A percentile compares a stretch with the other conserved stretches of the same genome.
These are phyloP conservation scores for Groenewaldozyma auringiensis DNA, from an alignment of 1,139 yeast genomes.

Conservation along the genomic window DNA sequence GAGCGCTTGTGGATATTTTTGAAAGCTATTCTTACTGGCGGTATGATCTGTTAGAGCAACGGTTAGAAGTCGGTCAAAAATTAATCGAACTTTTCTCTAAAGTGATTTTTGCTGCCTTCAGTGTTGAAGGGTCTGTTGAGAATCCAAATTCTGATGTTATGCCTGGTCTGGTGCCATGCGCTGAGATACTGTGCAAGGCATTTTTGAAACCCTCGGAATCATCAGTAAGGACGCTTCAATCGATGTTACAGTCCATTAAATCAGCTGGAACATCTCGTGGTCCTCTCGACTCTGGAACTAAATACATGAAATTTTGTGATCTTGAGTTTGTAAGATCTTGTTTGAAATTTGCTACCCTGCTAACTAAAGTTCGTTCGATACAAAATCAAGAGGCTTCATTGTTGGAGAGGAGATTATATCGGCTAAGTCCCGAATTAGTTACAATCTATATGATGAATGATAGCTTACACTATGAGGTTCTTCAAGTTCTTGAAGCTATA, in stretches of 20 bases:
- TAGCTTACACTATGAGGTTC: slow-evolving; percentile 43
- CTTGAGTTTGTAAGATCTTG: slow-evolving; percentile 31
- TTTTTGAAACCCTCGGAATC: slow-evolving; percentile 49
- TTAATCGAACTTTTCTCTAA: slow-evolving; percentile 50
- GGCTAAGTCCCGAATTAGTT: slow-evolving; percentile 50
- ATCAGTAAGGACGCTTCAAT: slow-evolving; percentile 50
- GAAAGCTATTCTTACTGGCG: slow-evolving; percentile 72
- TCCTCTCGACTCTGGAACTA: slow-evolving; percentile 39
- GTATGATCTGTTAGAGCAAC: slow-evolving; percentile 49
- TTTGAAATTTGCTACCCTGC: slow-evolving; percentile 37
- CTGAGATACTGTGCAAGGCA: slow-evolving; percentile 44
- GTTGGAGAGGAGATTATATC: slow-evolving; percentile 55
- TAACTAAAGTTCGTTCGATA: slow-evolving; percentile 49
- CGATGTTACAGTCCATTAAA: slow-evolving; percentile 48
- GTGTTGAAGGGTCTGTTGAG: slow-evolving; percentile 40
- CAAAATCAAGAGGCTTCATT: slow-evolving; percentile 45
- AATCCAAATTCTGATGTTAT: slow-evolving; percentile 24
- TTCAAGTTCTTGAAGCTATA: slow-evolving; percentile 54
- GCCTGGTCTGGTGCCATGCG: slow-evolving; percentile 43
- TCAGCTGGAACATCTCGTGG: slow-evolving; percentile 36
- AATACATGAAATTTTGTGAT: slow-evolving; percentile 22
- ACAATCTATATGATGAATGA: slow-evolving; percentile 48
- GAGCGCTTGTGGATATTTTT: slow-evolving; percentile 56
- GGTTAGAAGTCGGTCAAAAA: slow-evolving; percentile 53
- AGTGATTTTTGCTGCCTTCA: slow-evolving; percentile 49